Evolutionary conservation across 805 yeast genomes (phyloP).

Genomic region (Kregervanrija delftensis): DNA sequence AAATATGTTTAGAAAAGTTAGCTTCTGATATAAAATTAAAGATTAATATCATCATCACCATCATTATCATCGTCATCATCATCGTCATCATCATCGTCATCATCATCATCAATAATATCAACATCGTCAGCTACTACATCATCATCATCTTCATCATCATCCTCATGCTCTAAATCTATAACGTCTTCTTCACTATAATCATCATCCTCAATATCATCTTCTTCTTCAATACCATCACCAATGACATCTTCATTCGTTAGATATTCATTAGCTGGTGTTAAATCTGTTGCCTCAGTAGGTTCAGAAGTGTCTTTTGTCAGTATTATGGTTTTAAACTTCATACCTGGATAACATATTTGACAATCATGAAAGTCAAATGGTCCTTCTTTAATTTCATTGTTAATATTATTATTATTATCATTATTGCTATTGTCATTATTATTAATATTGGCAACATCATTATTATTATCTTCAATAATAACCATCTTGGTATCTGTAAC

Average conservation of each 20-base stretch:
- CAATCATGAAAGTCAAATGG: slow-evolving; percentile 8
- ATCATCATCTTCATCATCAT: not conserved
- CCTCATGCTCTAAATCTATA: slow-evolving; percentile 1
- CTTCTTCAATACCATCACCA: slow-evolving; percentile 10
- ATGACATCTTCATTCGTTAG: slow-evolving; percentile 5
- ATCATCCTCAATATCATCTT: not conserved
- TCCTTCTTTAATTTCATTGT: slow-evolving; percentile 5
- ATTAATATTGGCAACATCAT: not conserved
- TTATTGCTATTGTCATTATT: too few relatives aligned
- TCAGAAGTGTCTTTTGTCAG: not conserved
- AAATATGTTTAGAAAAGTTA: too few relatives aligned
- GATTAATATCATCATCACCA: not conserved
- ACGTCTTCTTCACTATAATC: not conserved
- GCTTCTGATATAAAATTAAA: too few relatives aligned
- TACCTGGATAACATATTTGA: slow-evolving; percentile 23
- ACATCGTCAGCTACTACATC: slow-evolving; percentile 3
- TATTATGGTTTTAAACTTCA: slow-evolving; percentile 4
- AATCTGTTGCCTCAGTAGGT: not conserved
- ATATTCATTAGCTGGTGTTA: slow-evolving; percentile 6
- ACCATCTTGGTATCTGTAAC: too few relatives aligned
- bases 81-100: slow-evolving; percentile 6
- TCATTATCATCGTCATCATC: slow-evolving; percentile 2
- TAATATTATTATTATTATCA: not conserved
- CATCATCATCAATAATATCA: not conserved
- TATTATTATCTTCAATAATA: not conserved